Evolutionary conservation across 768 basidiomycete species (phyloP).

Genomic region (Mycena sanguinolenta): DNA sequence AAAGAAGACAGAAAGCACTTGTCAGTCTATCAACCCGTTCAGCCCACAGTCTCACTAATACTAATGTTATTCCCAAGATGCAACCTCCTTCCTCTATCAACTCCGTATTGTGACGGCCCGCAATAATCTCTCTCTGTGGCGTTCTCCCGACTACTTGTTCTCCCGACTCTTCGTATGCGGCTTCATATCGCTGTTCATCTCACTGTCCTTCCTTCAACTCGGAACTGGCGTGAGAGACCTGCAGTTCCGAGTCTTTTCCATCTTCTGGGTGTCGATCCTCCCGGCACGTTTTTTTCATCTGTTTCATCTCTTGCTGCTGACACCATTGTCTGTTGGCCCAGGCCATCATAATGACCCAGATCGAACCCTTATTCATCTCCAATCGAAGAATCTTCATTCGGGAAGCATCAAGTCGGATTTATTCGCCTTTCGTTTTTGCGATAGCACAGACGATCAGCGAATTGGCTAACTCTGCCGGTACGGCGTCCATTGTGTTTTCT

Average conservation of each 20-base stretch:
- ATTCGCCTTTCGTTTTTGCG: constrained; percentile 88
- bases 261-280: constrained; percentile 76
- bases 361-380: constrained; percentile 87
- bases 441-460: constrained; percentile 86
- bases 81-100: constrained; percentile 83
- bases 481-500: background rate
- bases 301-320: constrained; percentile 56
- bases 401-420: constrained; percentile 88
- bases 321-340: constrained; percentile 63
- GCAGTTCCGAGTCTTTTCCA: constrained; percentile 82
- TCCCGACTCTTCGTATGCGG: constrained; percentile 83
- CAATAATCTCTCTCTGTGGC: constrained; percentile 81
- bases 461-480: constrained; percentile 59
- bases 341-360: constrained; percentile 83
- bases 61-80: constrained; percentile 65
- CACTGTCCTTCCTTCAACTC: constrained; percentile 84
- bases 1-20: constrained; percentile 59
- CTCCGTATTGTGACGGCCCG: constrained; percentile 74
- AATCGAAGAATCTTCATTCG: constrained; percentile 66
- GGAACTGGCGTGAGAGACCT: constrained; percentile 74
- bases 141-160: constrained; percentile 89
- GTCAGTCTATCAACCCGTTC: constrained; percentile 47
- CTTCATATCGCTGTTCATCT: constrained; percentile 78
- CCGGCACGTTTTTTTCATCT: constrained; percentile 47
- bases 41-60: background rate